These are phyloP conservation scores for Colletotrichum melonis DNA, from an alignment of 2,329 filamentous ascomycete genomes.

Conservation along the genomic window DNA sequence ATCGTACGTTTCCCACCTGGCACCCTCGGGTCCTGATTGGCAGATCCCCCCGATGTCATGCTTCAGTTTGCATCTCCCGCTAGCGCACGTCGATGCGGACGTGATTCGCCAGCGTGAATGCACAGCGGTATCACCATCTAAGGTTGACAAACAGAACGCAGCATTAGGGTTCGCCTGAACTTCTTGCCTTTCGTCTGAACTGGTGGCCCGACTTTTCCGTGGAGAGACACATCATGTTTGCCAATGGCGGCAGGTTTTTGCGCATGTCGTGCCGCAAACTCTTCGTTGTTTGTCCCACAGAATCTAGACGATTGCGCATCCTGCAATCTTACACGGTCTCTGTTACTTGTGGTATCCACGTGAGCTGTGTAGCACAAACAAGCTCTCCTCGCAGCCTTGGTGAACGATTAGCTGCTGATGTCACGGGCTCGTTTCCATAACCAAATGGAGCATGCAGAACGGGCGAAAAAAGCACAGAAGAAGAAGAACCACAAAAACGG, in stretches of 20 bases:
- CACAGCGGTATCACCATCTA: neutral
- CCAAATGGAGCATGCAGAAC: neutral
- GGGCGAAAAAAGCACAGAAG: neutral
- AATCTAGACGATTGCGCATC: neutral
- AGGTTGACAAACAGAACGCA: neutral
- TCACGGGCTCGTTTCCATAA: neutral
- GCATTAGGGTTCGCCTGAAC: neutral
- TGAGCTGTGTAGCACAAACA: neutral
- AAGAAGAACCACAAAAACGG: neutral
- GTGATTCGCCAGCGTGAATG: neutral
- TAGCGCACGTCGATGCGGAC: neutral
- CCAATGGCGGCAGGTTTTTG: neutral
- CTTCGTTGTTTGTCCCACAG: neutral
- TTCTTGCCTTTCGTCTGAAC: neutral
- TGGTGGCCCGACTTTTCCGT: neutral
- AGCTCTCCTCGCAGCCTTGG: neutral
- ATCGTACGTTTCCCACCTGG: neutral
- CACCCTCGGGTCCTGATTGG: neutral
- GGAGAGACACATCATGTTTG: neutral
- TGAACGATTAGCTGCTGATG: neutral
- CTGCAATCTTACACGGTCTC: neutral
- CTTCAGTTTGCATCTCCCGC: slow-evolving; percentile 3
- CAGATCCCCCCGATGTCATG: neutral
- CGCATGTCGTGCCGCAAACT: neutral
- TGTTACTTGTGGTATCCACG: neutral